Percentiles rank a stretch among this genome's conserved stretches.
Evolutionary conservation across 2,329 filamentous ascomycete species (phyloP).

Genomic region (Dothideomycetidae sp.): DNA sequence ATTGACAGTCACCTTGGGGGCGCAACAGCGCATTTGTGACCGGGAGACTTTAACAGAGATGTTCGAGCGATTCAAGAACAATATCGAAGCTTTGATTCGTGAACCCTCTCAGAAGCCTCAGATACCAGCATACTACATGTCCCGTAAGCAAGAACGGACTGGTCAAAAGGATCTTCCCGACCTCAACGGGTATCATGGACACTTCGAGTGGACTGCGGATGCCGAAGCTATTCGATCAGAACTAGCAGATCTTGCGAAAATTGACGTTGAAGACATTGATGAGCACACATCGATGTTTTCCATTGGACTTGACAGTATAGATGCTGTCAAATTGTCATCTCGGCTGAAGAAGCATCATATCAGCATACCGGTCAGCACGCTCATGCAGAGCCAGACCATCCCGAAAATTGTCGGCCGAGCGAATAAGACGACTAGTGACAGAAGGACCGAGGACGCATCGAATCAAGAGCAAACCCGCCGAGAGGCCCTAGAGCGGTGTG

Average conservation of each 20-base stretch:
- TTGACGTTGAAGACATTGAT: constrained; percentile 37
- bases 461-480: neutral
- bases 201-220: constrained; percentile 45
- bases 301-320: constrained; percentile 82
- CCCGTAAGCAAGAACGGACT: constrained; percentile 10
- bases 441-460: constrained; percentile 9
- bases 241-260: constrained; percentile 47
- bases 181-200: constrained; percentile 15
- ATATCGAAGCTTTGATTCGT: constrained; percentile 24
- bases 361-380: constrained; percentile 53
- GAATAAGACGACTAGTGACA: constrained; percentile 3
- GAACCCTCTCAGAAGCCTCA: constrained; percentile 19
- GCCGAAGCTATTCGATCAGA: constrained; percentile 44
- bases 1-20: constrained; percentile 46
- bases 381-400: constrained; percentile 61
- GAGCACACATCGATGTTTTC: constrained; percentile 57
- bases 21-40: constrained; percentile 35
- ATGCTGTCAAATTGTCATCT: constrained; percentile 71
- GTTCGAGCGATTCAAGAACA: constrained; percentile 29
- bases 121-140: constrained; percentile 11
- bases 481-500: neutral
- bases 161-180: constrained; percentile 7
- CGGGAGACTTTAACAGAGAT: constrained; percentile 25
- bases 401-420: constrained; percentile 37
- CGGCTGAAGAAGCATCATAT: constrained; percentile 49